phyloP scores from a whole-genome alignment of 441 rosid species.

The Metrosideros polymorpha region DNA sequence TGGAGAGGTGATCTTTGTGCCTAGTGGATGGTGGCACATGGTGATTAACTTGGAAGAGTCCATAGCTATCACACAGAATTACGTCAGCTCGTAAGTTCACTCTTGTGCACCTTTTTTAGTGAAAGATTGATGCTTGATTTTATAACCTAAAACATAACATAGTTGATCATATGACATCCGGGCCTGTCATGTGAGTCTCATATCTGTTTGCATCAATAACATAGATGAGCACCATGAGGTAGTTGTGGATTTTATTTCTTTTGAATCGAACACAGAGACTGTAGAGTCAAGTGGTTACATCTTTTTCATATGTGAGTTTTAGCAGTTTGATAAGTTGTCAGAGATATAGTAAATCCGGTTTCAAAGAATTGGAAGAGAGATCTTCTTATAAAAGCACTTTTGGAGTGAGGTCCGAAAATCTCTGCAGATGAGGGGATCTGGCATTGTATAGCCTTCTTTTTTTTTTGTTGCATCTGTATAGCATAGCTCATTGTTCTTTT shows the following conservation, averaged over 20 bases:
- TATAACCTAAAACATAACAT: background rate
- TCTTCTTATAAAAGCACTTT: background rate
- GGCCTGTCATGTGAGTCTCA: background rate
- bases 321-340: background rate
- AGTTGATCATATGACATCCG: background rate
- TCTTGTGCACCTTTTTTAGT: background rate
- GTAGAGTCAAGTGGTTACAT: background rate
- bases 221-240: background rate
- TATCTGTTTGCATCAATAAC: background rate
- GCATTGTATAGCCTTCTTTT: background rate
- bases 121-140: background rate
- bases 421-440: background rate
- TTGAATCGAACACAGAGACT: background rate
- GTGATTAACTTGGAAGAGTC: conserved; percentile 95
- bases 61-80: conserved; percentile 90
- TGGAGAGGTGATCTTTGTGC: conserved; percentile 93
- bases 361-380: background rate
- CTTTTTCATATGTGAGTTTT: background rate
- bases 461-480: background rate
- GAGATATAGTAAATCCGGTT: background rate
- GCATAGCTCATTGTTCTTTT: background rate
- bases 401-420: background rate
- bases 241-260: background rate
- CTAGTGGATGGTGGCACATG: conserved; percentile 99
- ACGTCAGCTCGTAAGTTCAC: conserved; percentile 37